A percentile compares a stretch with the other conserved stretches of the same genome.
phyloP scores from a whole-genome alignment of 2,329 filamentous ascomycete species.

The Phyllosticta citriasiana region DNA sequence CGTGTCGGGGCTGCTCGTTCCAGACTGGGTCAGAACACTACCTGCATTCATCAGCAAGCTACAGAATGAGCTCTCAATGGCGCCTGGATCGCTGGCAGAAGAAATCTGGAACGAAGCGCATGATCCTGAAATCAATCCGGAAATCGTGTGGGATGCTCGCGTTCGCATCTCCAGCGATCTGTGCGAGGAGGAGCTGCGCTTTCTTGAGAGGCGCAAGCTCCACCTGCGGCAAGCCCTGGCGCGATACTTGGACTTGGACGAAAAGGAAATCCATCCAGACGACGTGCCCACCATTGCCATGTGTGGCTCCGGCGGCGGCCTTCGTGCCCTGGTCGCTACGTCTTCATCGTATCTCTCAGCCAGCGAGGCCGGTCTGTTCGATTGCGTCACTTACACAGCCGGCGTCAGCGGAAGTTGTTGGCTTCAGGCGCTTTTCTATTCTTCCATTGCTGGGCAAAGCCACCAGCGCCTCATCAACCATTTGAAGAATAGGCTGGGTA shows the following conservation, averaged over 20 bases:
- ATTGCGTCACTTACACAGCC: conserved; percentile 89
- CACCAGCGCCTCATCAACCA: conserved; percentile 68
- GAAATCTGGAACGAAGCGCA: conserved; percentile 91
- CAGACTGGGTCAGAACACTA: conserved; percentile 69
- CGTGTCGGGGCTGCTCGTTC: conserved; percentile 63
- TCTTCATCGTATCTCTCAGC: conserved; percentile 78
- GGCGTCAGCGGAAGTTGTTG: conserved; percentile 95
- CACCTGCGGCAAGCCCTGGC: conserved; percentile 66
- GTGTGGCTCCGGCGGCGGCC: conserved; percentile 85
- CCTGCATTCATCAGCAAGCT: conserved; percentile 73
- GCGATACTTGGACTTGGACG: conserved; percentile 67
- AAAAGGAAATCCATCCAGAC: conserved; percentile 76
- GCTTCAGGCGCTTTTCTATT: conserved; percentile 82
- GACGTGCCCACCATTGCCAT: conserved; percentile 90
- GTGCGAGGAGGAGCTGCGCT: conserved; percentile 73
- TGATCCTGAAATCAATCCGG: conserved; percentile 72
- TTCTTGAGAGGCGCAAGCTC: conserved; percentile 56
- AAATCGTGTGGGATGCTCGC: conserved; percentile 70
- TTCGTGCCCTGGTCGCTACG: conserved; percentile 82
- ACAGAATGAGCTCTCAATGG: conserved; percentile 77
- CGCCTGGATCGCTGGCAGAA: conserved; percentile 77
- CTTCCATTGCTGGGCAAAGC: conserved; percentile 60
- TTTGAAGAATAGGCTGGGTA: conserved; percentile 70
- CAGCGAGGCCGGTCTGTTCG: conserved; percentile 78
- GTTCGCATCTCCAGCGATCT: conserved; percentile 76